These are phyloP conservation scores for Mortierella sp. DNA, from an alignment of 371 early-diverging fungal genomes.

Conservation along the genomic window DNA sequence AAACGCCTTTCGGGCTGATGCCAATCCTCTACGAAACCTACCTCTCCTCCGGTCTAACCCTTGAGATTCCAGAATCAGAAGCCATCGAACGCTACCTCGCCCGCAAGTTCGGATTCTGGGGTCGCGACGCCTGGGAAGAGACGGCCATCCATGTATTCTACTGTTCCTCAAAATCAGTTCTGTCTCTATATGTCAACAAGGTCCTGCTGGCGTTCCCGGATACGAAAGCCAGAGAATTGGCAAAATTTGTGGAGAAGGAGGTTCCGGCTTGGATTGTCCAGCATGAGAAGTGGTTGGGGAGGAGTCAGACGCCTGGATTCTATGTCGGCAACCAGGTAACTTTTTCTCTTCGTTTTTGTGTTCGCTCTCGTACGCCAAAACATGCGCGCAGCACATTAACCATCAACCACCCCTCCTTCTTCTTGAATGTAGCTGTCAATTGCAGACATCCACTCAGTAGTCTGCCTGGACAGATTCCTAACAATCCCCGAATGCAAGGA, in stretches of 20 bases:
- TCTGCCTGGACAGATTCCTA: slow-evolving; percentile 44
- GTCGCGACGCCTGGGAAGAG: slow-evolving; percentile 46
- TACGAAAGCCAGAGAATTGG: slow-evolving; percentile 32
- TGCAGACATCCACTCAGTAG: slow-evolving; percentile 45
- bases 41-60: slow-evolving; percentile 4
- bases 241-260: slow-evolving; percentile 29
- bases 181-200: slow-evolving; percentile 41
- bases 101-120: slow-evolving; percentile 33
- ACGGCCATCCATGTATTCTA: slow-evolving; percentile 45
- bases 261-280: slow-evolving; percentile 36
- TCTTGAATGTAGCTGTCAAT: slow-evolving; percentile 26
- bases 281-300: slow-evolving; percentile 46
- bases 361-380: background rate
- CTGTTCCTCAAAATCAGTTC: slow-evolving; percentile 39
- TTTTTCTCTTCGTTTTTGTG: background rate
- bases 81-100: slow-evolving; percentile 50
- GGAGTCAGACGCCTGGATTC: slow-evolving; percentile 25
- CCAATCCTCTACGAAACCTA: slow-evolving; percentile 47
- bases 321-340: slow-evolving; percentile 50
- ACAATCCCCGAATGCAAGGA: slow-evolving; percentile 42
- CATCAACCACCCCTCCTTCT: background rate
- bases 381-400: background rate
- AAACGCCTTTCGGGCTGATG: slow-evolving; percentile 32
- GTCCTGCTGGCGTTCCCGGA: slow-evolving; percentile 48
- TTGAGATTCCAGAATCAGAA: slow-evolving; percentile 52